Conservation (phyloP, 1,139 yeast species). For the Blastobotrys niveus region DNA sequence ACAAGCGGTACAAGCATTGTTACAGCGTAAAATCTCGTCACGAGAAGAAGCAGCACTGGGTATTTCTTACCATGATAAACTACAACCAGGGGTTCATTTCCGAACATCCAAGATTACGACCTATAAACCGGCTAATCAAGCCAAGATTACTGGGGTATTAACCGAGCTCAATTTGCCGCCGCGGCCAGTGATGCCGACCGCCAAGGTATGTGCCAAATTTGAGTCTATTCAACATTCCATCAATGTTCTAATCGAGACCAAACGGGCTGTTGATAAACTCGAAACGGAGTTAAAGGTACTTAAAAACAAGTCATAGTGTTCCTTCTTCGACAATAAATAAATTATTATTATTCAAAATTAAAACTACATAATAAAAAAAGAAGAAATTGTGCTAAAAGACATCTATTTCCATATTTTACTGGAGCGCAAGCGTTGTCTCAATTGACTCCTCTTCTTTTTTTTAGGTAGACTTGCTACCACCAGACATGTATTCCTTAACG, state of each 20-base stretch:
- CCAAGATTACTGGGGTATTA: conserved; percentile 64
- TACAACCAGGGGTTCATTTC: conserved; percentile 69
- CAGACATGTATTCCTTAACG: conserved; percentile 10
- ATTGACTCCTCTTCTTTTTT: too few species aligned
- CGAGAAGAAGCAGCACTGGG: conserved; percentile 88
- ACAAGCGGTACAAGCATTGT: conserved; percentile 36
- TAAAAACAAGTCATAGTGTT: conserved; percentile 14
- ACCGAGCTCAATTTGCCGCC: conserved; percentile 73
- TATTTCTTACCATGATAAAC: conserved; percentile 72
- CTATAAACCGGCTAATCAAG: conserved; percentile 66
- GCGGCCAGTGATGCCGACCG: conserved; percentile 86
- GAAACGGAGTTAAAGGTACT: conserved; percentile 71
- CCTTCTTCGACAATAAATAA: too few species aligned
- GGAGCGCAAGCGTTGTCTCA: too few species aligned
- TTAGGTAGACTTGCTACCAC: too few species aligned
- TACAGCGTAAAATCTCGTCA: conserved; percentile 55
- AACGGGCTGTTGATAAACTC: conserved; percentile 80
- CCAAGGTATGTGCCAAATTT: conserved; percentile 69
- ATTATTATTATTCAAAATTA: neutral
- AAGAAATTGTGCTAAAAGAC: neutral
- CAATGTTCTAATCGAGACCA: conserved; percentile 70
- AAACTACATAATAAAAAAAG: neutral
- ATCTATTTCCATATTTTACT: too few species aligned
- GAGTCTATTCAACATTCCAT: conserved; percentile 72
- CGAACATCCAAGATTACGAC: conserved; percentile 64